Evolutionary conservation across 805 yeast genomes (phyloP).

Genomic region (Suhomyces sp.): DNA sequence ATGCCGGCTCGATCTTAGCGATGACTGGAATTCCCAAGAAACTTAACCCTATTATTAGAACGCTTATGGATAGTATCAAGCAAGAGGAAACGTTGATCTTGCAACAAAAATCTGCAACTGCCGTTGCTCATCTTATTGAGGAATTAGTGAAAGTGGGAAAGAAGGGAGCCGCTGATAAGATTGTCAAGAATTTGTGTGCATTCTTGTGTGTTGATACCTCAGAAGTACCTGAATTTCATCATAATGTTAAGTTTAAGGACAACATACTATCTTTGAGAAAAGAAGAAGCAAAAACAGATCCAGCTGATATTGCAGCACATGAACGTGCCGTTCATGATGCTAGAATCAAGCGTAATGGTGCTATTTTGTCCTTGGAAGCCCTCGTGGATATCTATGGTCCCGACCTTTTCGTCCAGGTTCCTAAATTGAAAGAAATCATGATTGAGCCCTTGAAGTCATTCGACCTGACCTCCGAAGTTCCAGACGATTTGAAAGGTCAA

Average conservation of each 20-base stretch:
- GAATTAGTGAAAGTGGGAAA: slow-evolving; percentile 59
- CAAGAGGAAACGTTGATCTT: slow-evolving; percentile 63
- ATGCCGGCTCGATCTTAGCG: slow-evolving; percentile 71
- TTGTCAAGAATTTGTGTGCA: slow-evolving; percentile 86
- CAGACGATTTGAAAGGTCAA: slow-evolving; percentile 63
- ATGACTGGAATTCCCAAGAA: slow-evolving; percentile 77
- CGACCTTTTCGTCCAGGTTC: slow-evolving; percentile 56
- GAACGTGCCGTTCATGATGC: slow-evolving; percentile 72
- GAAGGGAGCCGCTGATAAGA: slow-evolving; percentile 78
- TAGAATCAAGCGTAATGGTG: slow-evolving; percentile 81
- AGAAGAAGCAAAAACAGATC: slow-evolving; percentile 68
- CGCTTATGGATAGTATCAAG: slow-evolving; percentile 91
- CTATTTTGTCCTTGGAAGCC: slow-evolving; percentile 63
- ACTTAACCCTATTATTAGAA: slow-evolving; percentile 81
- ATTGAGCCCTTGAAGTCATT: slow-evolving; percentile 59
- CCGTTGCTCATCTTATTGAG: slow-evolving; percentile 65
- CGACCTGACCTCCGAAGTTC: slow-evolving; percentile 21
- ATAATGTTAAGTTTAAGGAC: slow-evolving; percentile 54
- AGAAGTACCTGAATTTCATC: slow-evolving; percentile 88
- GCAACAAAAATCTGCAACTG: slow-evolving; percentile 68
- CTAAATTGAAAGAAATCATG: slow-evolving; percentile 64
- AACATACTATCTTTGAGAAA: slow-evolving; percentile 71
- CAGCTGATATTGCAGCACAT: slow-evolving; percentile 58
- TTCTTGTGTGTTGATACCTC: slow-evolving; percentile 93
- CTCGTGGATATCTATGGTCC: slow-evolving; percentile 55